These are phyloP conservation scores for Annulohypoxylon truncatum DNA, from an alignment of 2,329 filamentous ascomycete genomes.

Conservation along the genomic window DNA sequence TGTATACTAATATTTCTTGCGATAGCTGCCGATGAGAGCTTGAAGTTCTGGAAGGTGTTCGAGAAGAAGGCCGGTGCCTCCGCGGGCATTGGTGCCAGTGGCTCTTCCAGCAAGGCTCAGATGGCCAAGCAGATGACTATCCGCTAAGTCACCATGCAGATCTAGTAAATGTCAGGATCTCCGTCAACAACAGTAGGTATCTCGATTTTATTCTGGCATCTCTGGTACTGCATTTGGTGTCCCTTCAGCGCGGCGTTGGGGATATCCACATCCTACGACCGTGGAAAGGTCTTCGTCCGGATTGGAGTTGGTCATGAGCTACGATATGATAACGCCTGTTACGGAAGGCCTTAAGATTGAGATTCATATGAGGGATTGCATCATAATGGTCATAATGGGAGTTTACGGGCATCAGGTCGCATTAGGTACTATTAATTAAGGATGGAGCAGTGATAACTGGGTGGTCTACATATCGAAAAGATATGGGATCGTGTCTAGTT, in stretches of 20 bases:
- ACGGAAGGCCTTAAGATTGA: constrained; percentile 32
- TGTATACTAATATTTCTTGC: constrained; percentile 43
- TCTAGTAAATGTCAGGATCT: constrained; percentile 41
- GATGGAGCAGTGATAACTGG: constrained; percentile 24
- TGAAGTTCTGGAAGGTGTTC: constrained; percentile 99
- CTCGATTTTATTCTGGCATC: constrained; percentile 47
- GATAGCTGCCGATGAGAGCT: constrained; percentile 87
- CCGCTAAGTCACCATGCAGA: constrained; percentile 64
- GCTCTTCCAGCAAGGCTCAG: constrained; percentile 80
- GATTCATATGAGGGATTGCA: constrained; percentile 31
- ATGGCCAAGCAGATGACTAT: constrained; percentile 97
- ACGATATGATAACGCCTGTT: constrained; percentile 36
- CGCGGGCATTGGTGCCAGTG: constrained; percentile 72
- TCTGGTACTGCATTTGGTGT: constrained; percentile 47
- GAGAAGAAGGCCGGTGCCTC: constrained; percentile 92
- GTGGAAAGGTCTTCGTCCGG: constrained; percentile 38
- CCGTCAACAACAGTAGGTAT: constrained; percentile 45
- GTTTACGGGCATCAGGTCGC: constrained; percentile 10
- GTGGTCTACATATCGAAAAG: constrained; percentile 40
- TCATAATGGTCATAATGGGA: constrained; percentile 34
- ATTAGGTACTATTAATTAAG: constrained; percentile 25
- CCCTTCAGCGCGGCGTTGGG: constrained; percentile 49
- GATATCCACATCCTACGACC: constrained; percentile 31
- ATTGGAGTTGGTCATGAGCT: constrained; percentile 46
- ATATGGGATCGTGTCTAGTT: constrained; percentile 19